Conservation (phyloP, 139 green algal species). For the Haematococcus sp. region DNA sequence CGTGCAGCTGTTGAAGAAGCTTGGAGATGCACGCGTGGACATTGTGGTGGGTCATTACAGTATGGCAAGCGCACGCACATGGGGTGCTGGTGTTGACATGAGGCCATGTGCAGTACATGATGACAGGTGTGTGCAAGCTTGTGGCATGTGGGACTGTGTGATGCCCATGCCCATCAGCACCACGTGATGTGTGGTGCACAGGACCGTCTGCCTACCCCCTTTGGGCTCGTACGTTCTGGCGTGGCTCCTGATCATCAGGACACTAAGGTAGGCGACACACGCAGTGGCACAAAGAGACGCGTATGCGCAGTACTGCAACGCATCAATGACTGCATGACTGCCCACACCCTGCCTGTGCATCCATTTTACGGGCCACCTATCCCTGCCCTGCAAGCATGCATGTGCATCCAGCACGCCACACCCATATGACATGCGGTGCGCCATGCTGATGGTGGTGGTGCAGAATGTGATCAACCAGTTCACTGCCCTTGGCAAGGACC, state of each 20-base stretch:
- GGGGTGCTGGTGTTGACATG: too few relatives aligned
- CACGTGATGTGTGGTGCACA: slow-evolving; percentile 20
- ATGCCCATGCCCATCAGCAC: too few relatives aligned
- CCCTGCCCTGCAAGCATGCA: too few relatives aligned
- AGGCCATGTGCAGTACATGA: too few relatives aligned
- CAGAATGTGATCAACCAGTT: slow-evolving; percentile 95
- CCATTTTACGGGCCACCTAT: too few relatives aligned
- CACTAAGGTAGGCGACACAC: too few relatives aligned
- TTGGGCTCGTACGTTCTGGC: slow-evolving; percentile 90
- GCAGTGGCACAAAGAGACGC: too few relatives aligned
- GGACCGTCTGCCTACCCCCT: slow-evolving; percentile 89
- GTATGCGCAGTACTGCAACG: too few relatives aligned
- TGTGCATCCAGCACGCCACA: neutral
- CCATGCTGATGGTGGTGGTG: slow-evolving; percentile 2
- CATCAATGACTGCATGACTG: too few relatives aligned
- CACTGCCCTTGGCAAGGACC: slow-evolving; percentile 45
- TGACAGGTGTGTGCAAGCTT: neutral
- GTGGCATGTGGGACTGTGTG: too few relatives aligned
- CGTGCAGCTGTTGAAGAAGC: slow-evolving; percentile 57
- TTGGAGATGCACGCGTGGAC: slow-evolving; percentile 39
- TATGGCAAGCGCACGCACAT: too few relatives aligned
- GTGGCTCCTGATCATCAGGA: slow-evolving; percentile 96
- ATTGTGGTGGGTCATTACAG: slow-evolving; percentile 37
- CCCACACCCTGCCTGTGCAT: too few relatives aligned
- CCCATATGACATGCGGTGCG: neutral